Percentiles rank a stretch among this genome's conserved stretches.
These are phyloP conservation scores for Rhizodiscina lignyota DNA, from an alignment of 495 filamentous ascomycete species.

Conservation along the genomic window DNA sequence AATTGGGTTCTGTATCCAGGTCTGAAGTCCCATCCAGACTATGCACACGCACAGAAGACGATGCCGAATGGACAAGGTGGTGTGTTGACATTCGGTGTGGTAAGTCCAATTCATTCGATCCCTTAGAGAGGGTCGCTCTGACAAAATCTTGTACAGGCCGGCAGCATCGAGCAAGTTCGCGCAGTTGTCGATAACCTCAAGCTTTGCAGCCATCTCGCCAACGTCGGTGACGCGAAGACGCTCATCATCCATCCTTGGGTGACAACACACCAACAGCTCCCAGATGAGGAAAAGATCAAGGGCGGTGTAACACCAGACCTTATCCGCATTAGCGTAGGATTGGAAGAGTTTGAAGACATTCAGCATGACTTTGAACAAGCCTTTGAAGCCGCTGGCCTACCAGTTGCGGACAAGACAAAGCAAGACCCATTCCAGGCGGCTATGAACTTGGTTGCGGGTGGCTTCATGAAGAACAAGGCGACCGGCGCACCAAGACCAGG, in stretches of 20 bases:
- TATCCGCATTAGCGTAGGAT: slow-evolving; percentile 23
- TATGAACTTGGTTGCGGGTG: no score
- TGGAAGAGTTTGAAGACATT: slow-evolving; percentile 27
- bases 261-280: slow-evolving; percentile 27
- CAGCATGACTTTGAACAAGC: slow-evolving; percentile 26
- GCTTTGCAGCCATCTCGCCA: slow-evolving; percentile 24
- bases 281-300: slow-evolving; percentile 27
- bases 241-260: slow-evolving; percentile 27
- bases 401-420: no score
- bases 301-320: slow-evolving; percentile 25
- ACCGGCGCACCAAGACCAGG: no score
- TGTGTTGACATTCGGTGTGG: slow-evolving; percentile 26
- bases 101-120: no score
- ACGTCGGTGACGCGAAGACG: slow-evolving; percentile 28
- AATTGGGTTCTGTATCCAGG: slow-evolving; percentile 27
- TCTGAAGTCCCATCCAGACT: slow-evolving; percentile 22
- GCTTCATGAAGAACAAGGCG: no score
- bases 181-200: slow-evolving; percentile 27
- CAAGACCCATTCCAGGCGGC: no score
- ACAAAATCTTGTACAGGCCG: no score
- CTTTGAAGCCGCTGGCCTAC: slow-evolving; percentile 23
- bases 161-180: slow-evolving; percentile 24
- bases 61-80: slow-evolving; percentile 23
- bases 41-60: slow-evolving; percentile 20
- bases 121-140: no score